Evolutionary conservation across 2,329 filamentous ascomycete genomes (phyloP).

Genomic region (Paraconiothyrium sp.): DNA sequence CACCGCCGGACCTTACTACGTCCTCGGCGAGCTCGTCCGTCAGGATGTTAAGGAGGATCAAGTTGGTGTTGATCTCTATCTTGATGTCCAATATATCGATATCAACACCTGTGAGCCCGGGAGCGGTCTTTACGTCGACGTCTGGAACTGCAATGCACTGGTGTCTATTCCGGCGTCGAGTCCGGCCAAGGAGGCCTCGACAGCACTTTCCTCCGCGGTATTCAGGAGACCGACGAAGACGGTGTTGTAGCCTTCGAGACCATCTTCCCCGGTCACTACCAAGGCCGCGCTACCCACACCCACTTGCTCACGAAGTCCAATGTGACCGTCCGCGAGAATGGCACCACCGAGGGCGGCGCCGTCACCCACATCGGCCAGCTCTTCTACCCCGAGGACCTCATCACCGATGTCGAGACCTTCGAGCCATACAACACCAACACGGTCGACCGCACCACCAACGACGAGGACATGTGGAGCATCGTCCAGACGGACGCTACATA

Average conservation of each 20-base stretch:
- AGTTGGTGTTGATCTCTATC: slow-evolving; percentile 56
- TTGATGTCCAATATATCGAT: slow-evolving; percentile 64
- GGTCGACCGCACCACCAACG: slow-evolving; percentile 27
- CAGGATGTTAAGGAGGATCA: slow-evolving; percentile 58
- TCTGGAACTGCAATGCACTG: slow-evolving; percentile 57
- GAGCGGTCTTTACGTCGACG: slow-evolving; percentile 58
- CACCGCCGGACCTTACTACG: slow-evolving; percentile 42
- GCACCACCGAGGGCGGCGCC: slow-evolving; percentile 51
- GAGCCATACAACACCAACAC: slow-evolving; percentile 53
- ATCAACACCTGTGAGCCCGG: slow-evolving; percentile 62
- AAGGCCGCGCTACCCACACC: slow-evolving; percentile 36
- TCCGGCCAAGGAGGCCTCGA: slow-evolving; percentile 48
- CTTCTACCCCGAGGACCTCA: slow-evolving; percentile 54
- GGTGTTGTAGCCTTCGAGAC: slow-evolving; percentile 61
- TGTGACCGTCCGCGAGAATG: slow-evolving; percentile 46
- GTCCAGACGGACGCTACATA: slow-evolving; percentile 32
- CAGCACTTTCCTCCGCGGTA: slow-evolving; percentile 57
- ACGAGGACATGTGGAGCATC: slow-evolving; percentile 39
- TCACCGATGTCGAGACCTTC: slow-evolving; percentile 49
- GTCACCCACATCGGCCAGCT: slow-evolving; percentile 57
- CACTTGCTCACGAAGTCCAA: slow-evolving; percentile 51
- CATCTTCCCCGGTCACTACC: slow-evolving; percentile 56
- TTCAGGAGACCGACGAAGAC: slow-evolving; percentile 57
- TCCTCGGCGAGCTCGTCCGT: slow-evolving; percentile 60
- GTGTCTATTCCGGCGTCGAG: slow-evolving; percentile 52